phyloP scores from a whole-genome alignment of 129 eudicot species.

The Deinandra increscens region DNA sequence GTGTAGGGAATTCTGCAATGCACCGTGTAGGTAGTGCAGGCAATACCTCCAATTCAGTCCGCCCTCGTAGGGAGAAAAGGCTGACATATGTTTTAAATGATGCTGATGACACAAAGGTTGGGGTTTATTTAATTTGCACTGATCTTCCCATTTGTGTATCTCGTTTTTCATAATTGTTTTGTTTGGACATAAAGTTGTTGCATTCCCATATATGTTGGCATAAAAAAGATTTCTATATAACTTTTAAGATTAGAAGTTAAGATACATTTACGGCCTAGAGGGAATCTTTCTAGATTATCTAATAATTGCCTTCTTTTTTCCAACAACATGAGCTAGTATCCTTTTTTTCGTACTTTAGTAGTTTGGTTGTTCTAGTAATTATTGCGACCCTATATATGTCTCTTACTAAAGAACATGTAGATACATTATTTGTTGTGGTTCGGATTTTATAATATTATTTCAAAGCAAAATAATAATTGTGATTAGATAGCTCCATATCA shows the following conservation, averaged over 20 bases:
- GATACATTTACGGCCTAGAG: neutral
- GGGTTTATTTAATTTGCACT: constrained; percentile 22
- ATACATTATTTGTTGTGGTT: neutral
- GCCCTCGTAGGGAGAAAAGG: constrained; percentile 83
- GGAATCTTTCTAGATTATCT: constrained; percentile 5
- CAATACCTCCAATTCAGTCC: constrained; percentile 58
- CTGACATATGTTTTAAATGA: constrained; percentile 77
- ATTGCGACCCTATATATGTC: neutral
- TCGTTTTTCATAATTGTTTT: constrained; percentile 3
- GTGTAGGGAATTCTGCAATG: constrained; percentile 56
- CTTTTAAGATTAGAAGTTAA: constrained; percentile 9
- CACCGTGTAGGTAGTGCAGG: constrained; percentile 94
- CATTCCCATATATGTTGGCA: constrained; percentile 10
- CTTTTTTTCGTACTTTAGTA: neutral
- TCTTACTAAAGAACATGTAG: neutral
- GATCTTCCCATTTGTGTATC: constrained; percentile 3
- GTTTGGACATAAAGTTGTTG: constrained; percentile 10
- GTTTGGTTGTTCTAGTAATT: neutral
- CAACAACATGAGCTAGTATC: neutral
- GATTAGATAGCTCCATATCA: neutral
- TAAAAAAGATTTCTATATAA: constrained; percentile 12
- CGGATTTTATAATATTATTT: neutral
- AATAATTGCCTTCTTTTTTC: neutral
- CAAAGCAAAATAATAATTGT: neutral
- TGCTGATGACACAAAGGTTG: constrained; percentile 78